Evolutionary conservation across 2,329 filamentous ascomycete species (phyloP).

Genomic region (Ceratocystis diversiconidia): DNA sequence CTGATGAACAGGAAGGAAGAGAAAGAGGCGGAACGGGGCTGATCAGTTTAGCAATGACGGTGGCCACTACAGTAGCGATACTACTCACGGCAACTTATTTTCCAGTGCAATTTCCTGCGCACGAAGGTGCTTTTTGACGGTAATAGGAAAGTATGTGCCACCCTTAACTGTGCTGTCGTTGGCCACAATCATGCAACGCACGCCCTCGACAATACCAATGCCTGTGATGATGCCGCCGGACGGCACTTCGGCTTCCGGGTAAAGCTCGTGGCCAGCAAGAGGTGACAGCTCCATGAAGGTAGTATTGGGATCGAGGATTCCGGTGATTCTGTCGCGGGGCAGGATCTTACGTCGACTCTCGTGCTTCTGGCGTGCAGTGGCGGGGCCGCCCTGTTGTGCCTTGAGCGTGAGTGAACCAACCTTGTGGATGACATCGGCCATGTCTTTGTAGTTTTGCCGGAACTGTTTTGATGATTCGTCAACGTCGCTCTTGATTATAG

Average conservation of each 20-base stretch:
- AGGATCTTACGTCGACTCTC: slow-evolving; percentile 84
- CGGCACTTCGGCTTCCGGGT: slow-evolving; percentile 74
- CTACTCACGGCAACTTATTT: slow-evolving; percentile 54
- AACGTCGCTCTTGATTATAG: slow-evolving; percentile 59
- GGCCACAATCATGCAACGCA: slow-evolving; percentile 82
- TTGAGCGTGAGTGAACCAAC: slow-evolving; percentile 56
- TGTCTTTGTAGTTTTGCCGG: slow-evolving; percentile 63
- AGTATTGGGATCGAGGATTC: slow-evolving; percentile 75
- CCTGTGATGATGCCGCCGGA: slow-evolving; percentile 87
- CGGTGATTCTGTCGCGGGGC: slow-evolving; percentile 73
- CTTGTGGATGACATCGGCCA: slow-evolving; percentile 56
- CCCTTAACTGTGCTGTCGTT: slow-evolving; percentile 97
- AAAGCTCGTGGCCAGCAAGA: slow-evolving; percentile 76
- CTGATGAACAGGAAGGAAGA: too few species aligned
- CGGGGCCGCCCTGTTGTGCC: slow-evolving; percentile 61
- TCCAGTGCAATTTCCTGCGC: slow-evolving; percentile 84
- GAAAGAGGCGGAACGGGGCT: too few species aligned
- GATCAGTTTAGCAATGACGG: too few species aligned
- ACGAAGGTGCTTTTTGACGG: slow-evolving; percentile 90
- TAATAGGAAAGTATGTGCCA: slow-evolving; percentile 92
- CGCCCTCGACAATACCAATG: slow-evolving; percentile 77
- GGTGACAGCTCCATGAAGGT: slow-evolving; percentile 87
- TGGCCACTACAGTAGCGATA: too few species aligned
- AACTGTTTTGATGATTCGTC: slow-evolving; percentile 59
- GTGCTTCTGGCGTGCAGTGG: slow-evolving; percentile 79